Evolutionary conservation across 2,329 filamentous ascomycete genomes (phyloP).

Genomic region (Ceratocystis cubensis): DNA sequence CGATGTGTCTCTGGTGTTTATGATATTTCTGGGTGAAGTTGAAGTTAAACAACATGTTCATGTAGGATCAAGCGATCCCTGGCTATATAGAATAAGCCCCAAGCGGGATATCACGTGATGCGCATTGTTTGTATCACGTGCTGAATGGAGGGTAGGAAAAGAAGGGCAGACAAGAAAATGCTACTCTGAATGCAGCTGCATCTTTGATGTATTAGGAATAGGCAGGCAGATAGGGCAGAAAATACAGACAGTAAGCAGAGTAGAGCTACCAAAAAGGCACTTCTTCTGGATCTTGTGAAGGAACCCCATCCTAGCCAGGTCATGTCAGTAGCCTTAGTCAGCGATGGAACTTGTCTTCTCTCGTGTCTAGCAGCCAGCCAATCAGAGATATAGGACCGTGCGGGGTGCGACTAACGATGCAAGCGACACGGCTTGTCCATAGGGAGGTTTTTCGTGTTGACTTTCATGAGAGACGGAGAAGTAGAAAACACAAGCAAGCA

Average conservation of each 20-base stretch:
- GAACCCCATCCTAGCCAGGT: not conserved
- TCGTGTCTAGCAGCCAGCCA: constrained; percentile 14
- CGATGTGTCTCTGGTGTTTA: not conserved
- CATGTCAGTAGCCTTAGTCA: constrained; percentile 7
- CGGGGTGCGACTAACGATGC: constrained; percentile 11
- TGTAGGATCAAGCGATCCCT: constrained; percentile 1
- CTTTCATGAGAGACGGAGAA: not conserved
- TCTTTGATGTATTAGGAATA: too few relatives aligned
- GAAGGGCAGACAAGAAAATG: too few relatives aligned
- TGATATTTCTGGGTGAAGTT: not conserved
- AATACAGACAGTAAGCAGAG: too few relatives aligned
- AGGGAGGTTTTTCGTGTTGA: too few relatives aligned
- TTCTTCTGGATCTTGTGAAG: too few relatives aligned
- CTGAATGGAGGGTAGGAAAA: too few relatives aligned
- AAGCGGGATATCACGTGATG: constrained; percentile 6
- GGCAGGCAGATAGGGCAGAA: too few relatives aligned
- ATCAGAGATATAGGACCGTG: constrained; percentile 12
- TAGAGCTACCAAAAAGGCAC: too few relatives aligned
- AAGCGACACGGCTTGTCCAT: not conserved
- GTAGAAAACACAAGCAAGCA: not conserved
- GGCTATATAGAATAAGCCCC: not conserved
- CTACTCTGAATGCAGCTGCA: too few relatives aligned
- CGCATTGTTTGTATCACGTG: not conserved
- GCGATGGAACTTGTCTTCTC: not conserved
- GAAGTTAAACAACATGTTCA: not conserved